Base-by-base conservation (phyloP, 2,329 filamentous ascomycete species). In the Moelleriella libera region DNA sequence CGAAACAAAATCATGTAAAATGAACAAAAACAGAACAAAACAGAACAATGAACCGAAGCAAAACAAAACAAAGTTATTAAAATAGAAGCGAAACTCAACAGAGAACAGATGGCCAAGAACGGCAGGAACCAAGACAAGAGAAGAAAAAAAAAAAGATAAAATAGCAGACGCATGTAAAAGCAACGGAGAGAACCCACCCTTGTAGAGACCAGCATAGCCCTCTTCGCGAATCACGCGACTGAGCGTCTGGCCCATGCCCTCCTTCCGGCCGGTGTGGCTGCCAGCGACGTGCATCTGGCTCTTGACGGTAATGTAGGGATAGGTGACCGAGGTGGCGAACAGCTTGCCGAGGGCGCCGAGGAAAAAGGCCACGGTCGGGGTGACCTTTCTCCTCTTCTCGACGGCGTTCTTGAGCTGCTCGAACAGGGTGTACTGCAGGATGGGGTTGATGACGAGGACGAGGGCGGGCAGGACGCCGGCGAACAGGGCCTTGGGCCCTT, bases 281-380 rank as follows among this genome's bases (percentile, higher is more conserved):
- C 76, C 81, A 30, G 89, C 88, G 51, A 98, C 88, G 64, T 98
- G 92, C 80, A 95, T 95, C 63, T 88, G 80, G 67, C 88, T 94
- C 81, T 98, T 98, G 59, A 98, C 85, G 5, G 92, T 98, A 64
- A 98, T 97, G 64, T 98, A 98, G 9, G 92, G 92, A 66, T 98
- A 98, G 5, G 92, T 98, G 59, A 97, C 85, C 51, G 75, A 81
- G 3, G 92, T 98, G 29, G 92, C 92, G 51, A 96, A 82, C 53
- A 98, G 75, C 76, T 98, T 98, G 65, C 92, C 89, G 32, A 97
- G 62, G 2, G 92, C 92, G 52, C 92, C 92, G 3, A 98, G 74
- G 60, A 92, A 78, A 66, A 98, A 98, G 45, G 88, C 88, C 55
- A 94, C 79, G 48, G 80, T 83, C 1, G 90, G 88, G 0, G 87